Evolutionary conservation across 1,139 yeast genomes (phyloP).

Genomic region (Taphrina betulina): DNA sequence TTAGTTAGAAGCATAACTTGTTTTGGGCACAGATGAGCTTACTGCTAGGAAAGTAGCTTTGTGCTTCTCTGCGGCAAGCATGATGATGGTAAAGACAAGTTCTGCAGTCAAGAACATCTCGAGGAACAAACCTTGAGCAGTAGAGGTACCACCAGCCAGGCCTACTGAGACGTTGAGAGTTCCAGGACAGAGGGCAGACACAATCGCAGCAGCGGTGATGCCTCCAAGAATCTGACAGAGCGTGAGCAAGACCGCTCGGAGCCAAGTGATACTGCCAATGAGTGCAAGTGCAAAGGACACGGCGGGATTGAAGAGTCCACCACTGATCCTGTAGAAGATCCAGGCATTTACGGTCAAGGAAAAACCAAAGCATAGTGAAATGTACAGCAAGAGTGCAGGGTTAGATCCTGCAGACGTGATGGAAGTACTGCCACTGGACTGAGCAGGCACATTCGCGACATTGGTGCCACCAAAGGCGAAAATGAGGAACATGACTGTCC

Average conservation of each 20-base stretch:
- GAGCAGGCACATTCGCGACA: slow-evolving; percentile 61
- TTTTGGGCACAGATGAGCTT: too few species aligned
- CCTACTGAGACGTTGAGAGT: slow-evolving; percentile 67
- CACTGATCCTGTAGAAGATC: slow-evolving; percentile 75
- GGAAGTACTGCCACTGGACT: neutral
- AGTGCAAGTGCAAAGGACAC: slow-evolving; percentile 71
- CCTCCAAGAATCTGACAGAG: slow-evolving; percentile 76
- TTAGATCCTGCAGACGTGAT: slow-evolving; percentile 41
- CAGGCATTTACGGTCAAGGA: slow-evolving; percentile 76
- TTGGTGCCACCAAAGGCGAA: slow-evolving; percentile 81
- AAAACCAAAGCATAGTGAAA: slow-evolving; percentile 83
- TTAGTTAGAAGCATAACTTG: too few species aligned
- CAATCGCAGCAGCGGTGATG: slow-evolving; percentile 92
- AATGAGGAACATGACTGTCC: slow-evolving; percentile 82
- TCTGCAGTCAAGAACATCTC: slow-evolving; percentile 80
- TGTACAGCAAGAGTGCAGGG: slow-evolving; percentile 72
- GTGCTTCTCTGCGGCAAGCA: slow-evolving; percentile 82
- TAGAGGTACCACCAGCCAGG: slow-evolving; percentile 70
- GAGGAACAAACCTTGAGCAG: slow-evolving; percentile 71
- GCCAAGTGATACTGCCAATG: slow-evolving; percentile 70
- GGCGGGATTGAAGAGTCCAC: slow-evolving; percentile 81
- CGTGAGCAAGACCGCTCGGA: slow-evolving; percentile 67
- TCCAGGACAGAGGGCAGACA: slow-evolving; percentile 84
- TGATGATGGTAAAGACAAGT: slow-evolving; percentile 72
- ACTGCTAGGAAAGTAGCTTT: slow-evolving; percentile 73